Percentiles rank a stretch among this genome's conserved stretches.
Conservation (phyloP, 2,329 filamentous ascomycete species). For the Fusarium sp. region DNA sequence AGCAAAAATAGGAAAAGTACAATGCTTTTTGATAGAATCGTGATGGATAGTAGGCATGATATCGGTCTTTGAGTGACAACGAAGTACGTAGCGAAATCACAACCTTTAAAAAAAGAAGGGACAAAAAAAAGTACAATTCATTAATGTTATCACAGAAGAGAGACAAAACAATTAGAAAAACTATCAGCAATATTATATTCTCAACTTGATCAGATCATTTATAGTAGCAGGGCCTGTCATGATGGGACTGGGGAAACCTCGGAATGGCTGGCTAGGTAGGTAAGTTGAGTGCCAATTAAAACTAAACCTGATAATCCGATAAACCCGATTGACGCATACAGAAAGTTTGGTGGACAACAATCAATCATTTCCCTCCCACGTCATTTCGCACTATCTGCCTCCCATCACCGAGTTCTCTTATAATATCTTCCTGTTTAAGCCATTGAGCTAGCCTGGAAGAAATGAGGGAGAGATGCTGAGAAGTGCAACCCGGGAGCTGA, state of each 20-base stretch:
- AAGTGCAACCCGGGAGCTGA: conserved; percentile 49
- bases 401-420: neutral
- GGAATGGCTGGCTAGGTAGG: conserved; percentile 10
- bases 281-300: neutral
- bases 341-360: conserved; percentile 16
- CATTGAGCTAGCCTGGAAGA: conserved; percentile 27
- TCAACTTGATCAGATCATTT: neutral
- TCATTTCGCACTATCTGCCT: neutral
- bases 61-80: neutral
- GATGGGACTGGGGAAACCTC: neutral
- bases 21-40: neutral
- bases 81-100: neutral
- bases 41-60: neutral
- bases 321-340: conserved; percentile 44
- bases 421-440: neutral
- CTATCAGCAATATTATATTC: neutral
- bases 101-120: too few species aligned
- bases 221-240: neutral
- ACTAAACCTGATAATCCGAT: conserved; percentile 20
- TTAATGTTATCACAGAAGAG: neutral
- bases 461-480: conserved; percentile 54
- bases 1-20: conserved; percentile 19
- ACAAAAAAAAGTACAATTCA: neutral
- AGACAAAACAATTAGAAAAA: neutral
- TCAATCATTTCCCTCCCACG: neutral